Percentiles rank a stretch among this genome's conserved stretches.
Evolutionary conservation across 495 filamentous ascomycete species (phyloP).

Genomic region (Aspergillus ostianus): DNA sequence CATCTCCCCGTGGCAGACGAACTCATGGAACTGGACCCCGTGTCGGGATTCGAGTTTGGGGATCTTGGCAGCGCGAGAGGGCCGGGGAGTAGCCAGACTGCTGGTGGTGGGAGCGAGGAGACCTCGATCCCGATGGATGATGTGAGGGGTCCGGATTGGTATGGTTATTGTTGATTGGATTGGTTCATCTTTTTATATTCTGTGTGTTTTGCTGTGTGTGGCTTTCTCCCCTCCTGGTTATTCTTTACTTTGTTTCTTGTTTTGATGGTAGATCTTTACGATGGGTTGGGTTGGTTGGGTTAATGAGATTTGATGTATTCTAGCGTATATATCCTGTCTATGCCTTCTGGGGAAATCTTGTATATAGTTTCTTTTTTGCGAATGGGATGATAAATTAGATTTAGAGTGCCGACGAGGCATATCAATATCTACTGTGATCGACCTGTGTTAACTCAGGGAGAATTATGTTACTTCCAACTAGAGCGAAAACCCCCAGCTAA

Average conservation of each 20-base stretch:
- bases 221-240: background rate
- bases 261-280: background rate
- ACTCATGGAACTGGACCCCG: conserved; percentile 45
- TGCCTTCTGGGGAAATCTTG: background rate
- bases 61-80: conserved; percentile 23
- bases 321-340: background rate
- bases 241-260: background rate
- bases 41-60: conserved; percentile 37
- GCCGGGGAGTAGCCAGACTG: background rate
- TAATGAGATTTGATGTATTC: background rate
- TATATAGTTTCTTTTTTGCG: too few relatives aligned
- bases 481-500: too few relatives aligned
- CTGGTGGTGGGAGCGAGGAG: conserved; percentile 10
- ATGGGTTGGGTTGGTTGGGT: background rate
- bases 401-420: too few relatives aligned
- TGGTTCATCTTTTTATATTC: too few relatives aligned
- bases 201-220: background rate
- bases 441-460: too few relatives aligned
- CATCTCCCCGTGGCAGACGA: conserved; percentile 48
- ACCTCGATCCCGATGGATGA: background rate
- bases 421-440: too few relatives aligned
- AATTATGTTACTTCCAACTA: too few relatives aligned
- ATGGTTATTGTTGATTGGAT: conserved; percentile 16
- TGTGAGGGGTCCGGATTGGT: conserved; percentile 16
- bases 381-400: background rate